Evolutionary conservation across 768 basidiomycete species (phyloP), one percentile per base, ranked within the genome.

Genomic region (Lentinula guzmanii): DNA sequence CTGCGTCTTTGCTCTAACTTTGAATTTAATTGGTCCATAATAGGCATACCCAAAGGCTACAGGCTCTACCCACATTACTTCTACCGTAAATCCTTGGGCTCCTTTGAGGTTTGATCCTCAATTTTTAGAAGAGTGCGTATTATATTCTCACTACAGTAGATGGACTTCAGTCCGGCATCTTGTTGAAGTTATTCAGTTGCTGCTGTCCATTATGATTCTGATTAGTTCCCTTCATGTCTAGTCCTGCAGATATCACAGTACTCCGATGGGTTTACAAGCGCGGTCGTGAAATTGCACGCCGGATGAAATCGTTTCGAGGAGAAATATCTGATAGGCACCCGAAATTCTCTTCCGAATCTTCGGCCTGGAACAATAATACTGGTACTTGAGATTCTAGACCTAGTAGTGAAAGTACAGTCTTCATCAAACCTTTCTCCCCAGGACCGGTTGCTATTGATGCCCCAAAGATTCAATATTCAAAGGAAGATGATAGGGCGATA

Each of bases 221-320:
- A 35, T 34, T 13, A 8, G 21, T 2, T 11, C 10, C 5, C 13
- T 9, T 18, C 18, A 41, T 51, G 2, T 18, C 13, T 24, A 60
- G 59, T 24, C 51, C 48, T 3, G 68, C 64, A 5, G 72, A 73
- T 55, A 33, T 73, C 4, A 63, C 68, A 2, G 67, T 66, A 18
- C 54, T 73, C 11, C 66, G 69, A 5, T 65, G 71, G 48, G 64
- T 42, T 10, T 73, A 73, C 46, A 73, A 73, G 42, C 67, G 55
- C 34, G 57, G 46, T 41, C 65, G 72, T 21, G 72, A 72, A 42
- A 58, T 71, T 6, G 56, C 68, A 2, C 74, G 80, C 18, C 78
- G 81, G 5, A 75, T 80, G 70, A 64, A 70, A 1, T 34, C 21
- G 1, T 70, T 62, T 61, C 63, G 70, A 46, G 71, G 70, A 1